Evolutionary conservation across 2,329 filamentous ascomycete species (phyloP).

Genomic region (Fusarium buharicum): DNA sequence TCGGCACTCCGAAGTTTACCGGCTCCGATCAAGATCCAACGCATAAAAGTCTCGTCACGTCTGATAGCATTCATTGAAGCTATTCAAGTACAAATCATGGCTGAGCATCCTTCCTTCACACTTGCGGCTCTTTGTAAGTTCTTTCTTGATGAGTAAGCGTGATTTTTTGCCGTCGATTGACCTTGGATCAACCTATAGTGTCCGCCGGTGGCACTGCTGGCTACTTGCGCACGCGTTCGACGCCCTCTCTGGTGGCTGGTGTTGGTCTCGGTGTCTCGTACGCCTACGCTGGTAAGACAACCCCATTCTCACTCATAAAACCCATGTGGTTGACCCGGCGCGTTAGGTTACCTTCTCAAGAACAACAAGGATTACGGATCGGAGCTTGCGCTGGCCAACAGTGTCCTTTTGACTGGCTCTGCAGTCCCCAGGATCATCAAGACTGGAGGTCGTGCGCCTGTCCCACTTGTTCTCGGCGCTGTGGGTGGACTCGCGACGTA

Average conservation of each 20-base stretch:
- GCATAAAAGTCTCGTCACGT: neutral
- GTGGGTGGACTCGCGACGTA: slow-evolving; percentile 52
- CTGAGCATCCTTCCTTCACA: slow-evolving; percentile 56
- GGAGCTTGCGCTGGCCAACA: slow-evolving; percentile 55
- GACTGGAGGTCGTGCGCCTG: slow-evolving; percentile 51
- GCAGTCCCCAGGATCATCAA: slow-evolving; percentile 54
- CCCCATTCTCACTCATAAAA: fast-evolving
- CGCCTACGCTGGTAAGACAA: slow-evolving; percentile 40
- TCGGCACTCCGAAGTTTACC: neutral
- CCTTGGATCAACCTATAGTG: slow-evolving; percentile 15
- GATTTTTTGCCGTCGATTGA: neutral
- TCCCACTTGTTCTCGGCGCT: slow-evolving; percentile 50
- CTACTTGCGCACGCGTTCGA: slow-evolving; percentile 42
- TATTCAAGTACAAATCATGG: slow-evolving; percentile 43
- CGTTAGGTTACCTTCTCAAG: slow-evolving; percentile 54
- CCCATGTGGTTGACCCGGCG: neutral
- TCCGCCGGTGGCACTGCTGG: slow-evolving; percentile 43
- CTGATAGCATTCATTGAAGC: neutral
- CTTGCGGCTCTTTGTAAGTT: slow-evolving; percentile 53
- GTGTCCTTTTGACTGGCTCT: slow-evolving; percentile 51
- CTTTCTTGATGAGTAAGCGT: fast-evolving
- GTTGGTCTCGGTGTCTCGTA: slow-evolving; percentile 42
- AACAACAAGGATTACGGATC: slow-evolving; percentile 56
- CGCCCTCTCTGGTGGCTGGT: slow-evolving; percentile 43
- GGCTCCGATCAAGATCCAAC: neutral